These are phyloP conservation scores for Leccinum huronense DNA, from an alignment of 1,284 basidiomycete species.

Conservation along the genomic window DNA sequence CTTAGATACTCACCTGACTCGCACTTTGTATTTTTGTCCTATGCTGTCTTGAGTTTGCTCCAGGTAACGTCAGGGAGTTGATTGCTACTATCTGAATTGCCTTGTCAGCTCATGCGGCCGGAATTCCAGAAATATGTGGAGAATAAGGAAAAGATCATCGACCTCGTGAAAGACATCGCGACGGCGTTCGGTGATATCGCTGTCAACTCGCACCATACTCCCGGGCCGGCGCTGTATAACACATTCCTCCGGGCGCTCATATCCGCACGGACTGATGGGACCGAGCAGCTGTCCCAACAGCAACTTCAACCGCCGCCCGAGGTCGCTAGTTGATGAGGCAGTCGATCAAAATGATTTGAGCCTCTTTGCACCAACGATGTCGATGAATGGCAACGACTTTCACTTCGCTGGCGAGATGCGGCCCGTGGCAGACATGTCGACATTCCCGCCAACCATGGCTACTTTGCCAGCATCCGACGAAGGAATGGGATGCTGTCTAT, in stretches of 20 bases:
- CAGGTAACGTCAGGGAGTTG: conserved; percentile 56
- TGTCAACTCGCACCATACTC: conserved; percentile 76
- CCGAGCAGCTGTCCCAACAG: conserved; percentile 22
- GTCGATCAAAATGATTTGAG: conserved; percentile 27
- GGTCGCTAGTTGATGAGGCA: conserved; percentile 18
- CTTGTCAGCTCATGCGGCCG: conserved; percentile 67
- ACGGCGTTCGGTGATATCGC: conserved; percentile 74
- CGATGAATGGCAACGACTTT: conserved; percentile 46
- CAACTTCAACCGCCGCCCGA: conserved; percentile 28
- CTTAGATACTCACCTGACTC: conserved; percentile 88
- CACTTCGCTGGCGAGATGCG: conserved; percentile 78
- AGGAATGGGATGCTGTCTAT: conserved; percentile 60
- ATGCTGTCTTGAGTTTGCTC: conserved; percentile 82
- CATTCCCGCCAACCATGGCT: conserved; percentile 81
- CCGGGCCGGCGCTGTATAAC: conserved; percentile 69
- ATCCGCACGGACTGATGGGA: conserved; percentile 53
- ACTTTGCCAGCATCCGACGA: conserved; percentile 48
- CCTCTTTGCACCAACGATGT: conserved; percentile 26
- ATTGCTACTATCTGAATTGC: conserved; percentile 12
- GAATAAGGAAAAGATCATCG: conserved; percentile 67
- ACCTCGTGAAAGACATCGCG: conserved; percentile 79
- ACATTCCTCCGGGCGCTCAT: conserved; percentile 81
- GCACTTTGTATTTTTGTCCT: conserved; percentile 88
- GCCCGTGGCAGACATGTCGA: conserved; percentile 71
- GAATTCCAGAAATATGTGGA: conserved; percentile 79